Conservation (phyloP, 2,329 filamentous ascomycete species). For the Rhexocercosporidium sp. region DNA sequence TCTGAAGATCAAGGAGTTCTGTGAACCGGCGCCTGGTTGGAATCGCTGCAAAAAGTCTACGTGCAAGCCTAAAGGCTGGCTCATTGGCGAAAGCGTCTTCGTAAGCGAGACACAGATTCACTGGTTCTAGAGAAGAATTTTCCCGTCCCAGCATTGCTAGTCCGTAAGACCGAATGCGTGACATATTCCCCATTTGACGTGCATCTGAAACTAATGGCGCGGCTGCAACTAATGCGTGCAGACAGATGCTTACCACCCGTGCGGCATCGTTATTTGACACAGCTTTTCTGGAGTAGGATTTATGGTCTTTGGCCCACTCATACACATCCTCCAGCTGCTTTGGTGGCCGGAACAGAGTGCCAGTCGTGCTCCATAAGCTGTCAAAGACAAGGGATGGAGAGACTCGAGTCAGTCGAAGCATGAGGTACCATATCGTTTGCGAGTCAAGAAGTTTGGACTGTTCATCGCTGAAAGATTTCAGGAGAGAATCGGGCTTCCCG, state of each 20-base stretch:
- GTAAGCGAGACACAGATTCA: constrained; percentile 61
- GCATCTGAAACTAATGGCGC: constrained; percentile 49
- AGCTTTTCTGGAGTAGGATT: constrained; percentile 15
- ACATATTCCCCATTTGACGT: constrained; percentile 60
- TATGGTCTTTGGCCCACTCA: constrained; percentile 36
- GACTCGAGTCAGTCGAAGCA: constrained; percentile 62
- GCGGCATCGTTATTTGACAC: constrained; percentile 40
- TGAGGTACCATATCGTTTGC: constrained; percentile 66
- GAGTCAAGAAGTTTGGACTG: constrained; percentile 60
- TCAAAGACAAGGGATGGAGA: constrained; percentile 65
- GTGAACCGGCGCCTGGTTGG: constrained; percentile 39
- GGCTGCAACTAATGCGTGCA: constrained; percentile 66
- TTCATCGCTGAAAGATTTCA: constrained; percentile 61
- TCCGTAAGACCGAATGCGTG: constrained; percentile 55
- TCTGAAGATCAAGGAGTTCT: constrained; percentile 39
- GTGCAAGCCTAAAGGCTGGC: constrained; percentile 62
- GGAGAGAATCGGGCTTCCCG: constrained; percentile 58
- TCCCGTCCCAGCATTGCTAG: constrained; percentile 52
- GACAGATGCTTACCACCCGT: constrained; percentile 55
- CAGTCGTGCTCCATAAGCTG: constrained; percentile 67
- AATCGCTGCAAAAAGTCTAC: constrained; percentile 63
- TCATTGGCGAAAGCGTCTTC: constrained; percentile 68
- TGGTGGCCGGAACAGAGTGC: constrained; percentile 62
- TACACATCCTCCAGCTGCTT: constrained; percentile 31
- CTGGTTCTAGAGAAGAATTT: constrained; percentile 52